Conservation (phyloP, 2,329 filamentous ascomycete genomes). For the Verticillium zaregamsianum region DNA sequence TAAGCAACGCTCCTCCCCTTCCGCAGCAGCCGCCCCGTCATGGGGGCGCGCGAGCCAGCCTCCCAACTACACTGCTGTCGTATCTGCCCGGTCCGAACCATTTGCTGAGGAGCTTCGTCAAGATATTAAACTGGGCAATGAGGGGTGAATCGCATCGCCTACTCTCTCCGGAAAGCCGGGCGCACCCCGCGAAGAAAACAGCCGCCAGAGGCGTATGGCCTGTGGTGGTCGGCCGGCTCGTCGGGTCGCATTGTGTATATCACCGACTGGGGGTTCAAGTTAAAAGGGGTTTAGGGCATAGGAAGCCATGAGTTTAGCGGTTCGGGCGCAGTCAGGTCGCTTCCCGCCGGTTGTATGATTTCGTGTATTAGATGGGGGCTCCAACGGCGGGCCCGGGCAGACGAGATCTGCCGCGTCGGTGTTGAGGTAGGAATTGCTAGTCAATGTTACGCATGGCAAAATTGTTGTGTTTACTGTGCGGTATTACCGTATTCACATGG, state of each 20-base stretch:
- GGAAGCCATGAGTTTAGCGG: neutral
- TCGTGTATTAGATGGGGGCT: neutral
- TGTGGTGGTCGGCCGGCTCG: neutral
- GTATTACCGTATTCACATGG: too few species aligned
- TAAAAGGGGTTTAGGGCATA: neutral
- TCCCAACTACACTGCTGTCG: slow-evolving; percentile 59
- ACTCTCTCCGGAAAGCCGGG: neutral
- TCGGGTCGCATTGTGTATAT: neutral
- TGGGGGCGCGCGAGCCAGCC: slow-evolving; percentile 79
- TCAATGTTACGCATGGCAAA: neutral
- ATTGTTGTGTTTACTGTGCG: neutral
- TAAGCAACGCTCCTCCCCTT: slow-evolving; percentile 30
- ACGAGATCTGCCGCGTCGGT: neutral
- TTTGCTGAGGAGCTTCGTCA: neutral
- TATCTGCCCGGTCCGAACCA: neutral
- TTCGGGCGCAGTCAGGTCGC: neutral
- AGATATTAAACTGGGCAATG: neutral
- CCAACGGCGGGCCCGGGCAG: neutral
- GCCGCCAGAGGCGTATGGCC: neutral
- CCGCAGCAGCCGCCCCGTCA: slow-evolving; percentile 64
- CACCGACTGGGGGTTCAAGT: neutral
- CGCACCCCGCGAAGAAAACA: neutral
- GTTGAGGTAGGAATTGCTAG: neutral
- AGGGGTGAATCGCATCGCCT: neutral
- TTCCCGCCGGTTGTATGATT: neutral